Base-by-base conservation (phyloP, 257 asterid genomes). In the Solanum sejunctum region DNA sequence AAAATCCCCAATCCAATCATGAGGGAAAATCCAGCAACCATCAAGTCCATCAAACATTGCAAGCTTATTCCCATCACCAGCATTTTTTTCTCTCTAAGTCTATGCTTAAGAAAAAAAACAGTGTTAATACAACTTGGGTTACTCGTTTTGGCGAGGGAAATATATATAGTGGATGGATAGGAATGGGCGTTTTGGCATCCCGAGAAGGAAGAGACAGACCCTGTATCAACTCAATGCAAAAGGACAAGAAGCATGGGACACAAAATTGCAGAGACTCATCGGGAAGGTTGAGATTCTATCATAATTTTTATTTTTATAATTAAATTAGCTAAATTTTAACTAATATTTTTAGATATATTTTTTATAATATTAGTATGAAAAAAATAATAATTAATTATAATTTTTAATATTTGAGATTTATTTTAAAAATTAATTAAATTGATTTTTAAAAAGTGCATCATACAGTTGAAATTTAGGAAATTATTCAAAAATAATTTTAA, bases 1-100 rank as follows among this genome's bases (percentile, higher is more conserved):
- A 97, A 95, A 17, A 97, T 82, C 6, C 98, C 99, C 84, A 97
- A 86, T 21, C 99, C 99, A 84, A 97, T 69, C 96, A 95, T 90
- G 61, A 97, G 92, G 39, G 99, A 97, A 66, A 92, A 21, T 16
- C 98, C 98, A 43, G 99, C 99, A 2, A 97, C 95, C 84, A 88
- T 85, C 75, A 95, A 92, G 83, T 97, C 99, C 89, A 97, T n/a
- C 89, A 97, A 86, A 84, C 91, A 86, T 89, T 97, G 99, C 71
- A 92, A 83, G 81, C 92, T 93, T 85, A 96, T 86, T 51, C 98
- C 97, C 89, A 92, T 57, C 91, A 70, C 17, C 52, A 90, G 32
- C 91, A 90, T 32, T 86, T 86, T 88, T 87, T 88, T 87, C 45
- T 58, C 41, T 36, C 6, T 36, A 36, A 4, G 6, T 45, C 13